Evolutionary conservation across 1,284 basidiomycete species (phyloP).

Genomic region (Fomitopsis schrenkii): DNA sequence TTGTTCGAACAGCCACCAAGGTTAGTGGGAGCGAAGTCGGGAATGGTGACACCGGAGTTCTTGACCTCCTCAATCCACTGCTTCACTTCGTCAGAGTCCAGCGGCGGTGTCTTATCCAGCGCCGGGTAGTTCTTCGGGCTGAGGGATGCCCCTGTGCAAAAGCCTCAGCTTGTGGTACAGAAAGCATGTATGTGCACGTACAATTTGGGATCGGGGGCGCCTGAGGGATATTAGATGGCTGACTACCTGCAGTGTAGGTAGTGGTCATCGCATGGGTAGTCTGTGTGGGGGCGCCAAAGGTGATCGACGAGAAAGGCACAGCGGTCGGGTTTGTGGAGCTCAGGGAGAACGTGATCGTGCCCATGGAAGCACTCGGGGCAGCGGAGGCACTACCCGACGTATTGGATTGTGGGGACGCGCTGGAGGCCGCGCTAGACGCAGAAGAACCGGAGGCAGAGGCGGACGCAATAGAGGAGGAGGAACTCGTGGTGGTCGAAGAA

Average conservation of each 20-base stretch:
- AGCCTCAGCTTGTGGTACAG: not conserved
- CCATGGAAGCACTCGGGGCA: not conserved
- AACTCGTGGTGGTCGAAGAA: not conserved
- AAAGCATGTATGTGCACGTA: constrained; percentile 39
- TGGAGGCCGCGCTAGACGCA: not conserved
- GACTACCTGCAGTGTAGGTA: constrained; percentile 37
- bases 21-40: constrained; percentile 44
- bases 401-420: not conserved
- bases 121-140: constrained; percentile 60
- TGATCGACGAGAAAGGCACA: constrained; percentile 45
- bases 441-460: constrained; percentile 19
- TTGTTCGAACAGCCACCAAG: constrained; percentile 65
- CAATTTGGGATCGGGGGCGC: constrained; percentile 48
- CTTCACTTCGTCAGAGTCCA: constrained; percentile 65
- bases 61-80: constrained; percentile 67
- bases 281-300: constrained; percentile 31
- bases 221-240: constrained; percentile 37
- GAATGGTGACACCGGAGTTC: constrained; percentile 52
- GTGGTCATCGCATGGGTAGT: constrained; percentile 37
- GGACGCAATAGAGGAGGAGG: not conserved
- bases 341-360: constrained; percentile 35
- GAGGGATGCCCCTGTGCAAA: not conserved
- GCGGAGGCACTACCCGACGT: not conserved
- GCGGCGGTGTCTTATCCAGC: constrained; percentile 67
- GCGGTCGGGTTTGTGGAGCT: constrained; percentile 58